Base-by-base conservation (phyloP, 2,329 filamentous ascomycete genomes). In the Fusarium sp. region DNA sequence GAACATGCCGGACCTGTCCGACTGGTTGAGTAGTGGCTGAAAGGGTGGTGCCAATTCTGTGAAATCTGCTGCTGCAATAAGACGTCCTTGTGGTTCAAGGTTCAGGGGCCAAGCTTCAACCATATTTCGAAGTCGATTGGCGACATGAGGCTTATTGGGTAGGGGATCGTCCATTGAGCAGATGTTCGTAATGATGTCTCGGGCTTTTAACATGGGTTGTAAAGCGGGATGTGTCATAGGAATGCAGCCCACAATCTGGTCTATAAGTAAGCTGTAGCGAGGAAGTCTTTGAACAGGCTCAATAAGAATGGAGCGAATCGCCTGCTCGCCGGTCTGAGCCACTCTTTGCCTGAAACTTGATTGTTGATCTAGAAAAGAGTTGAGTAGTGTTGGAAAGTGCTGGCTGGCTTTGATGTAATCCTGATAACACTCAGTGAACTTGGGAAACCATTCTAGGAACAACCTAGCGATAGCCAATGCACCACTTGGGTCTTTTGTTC, bases 201-300 rank as follows among this genome's bases (percentile, higher is more conserved):
- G 87, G 1, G 96, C 94, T 76, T 93, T 94, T 41, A 97, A 86
- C 80, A 99, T 90, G 4, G 87, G 85, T 70, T 92, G 90, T 53
- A 97, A 84, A 1, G 94, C 94, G 4, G 94, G 92, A 76, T 98
- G 94, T 10, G 92, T 89, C 50, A 94, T 88, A 6, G 95, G 94
- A 19, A 98, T 85, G 63, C 92, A 94, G 69, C 90, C 89, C 47
- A 96, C 88, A 75, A 99, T 97, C 74, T 96, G 94, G 80, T 99
- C 96, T 72, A 99, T 98, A 75, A 98, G 91, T 35, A 99, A 84
- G 74, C 93, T 97, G 80, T 99, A 99, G 25, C 96, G 90, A 25
- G 96, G 96, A 52, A 99, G 85, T 52, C 96, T 87, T 78, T 99
- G 96, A 1, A 99, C 94, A 4, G 96, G 96, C 79, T 99, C 96